Conservation (phyloP, 768 basidiomycete genomes). For the Mycena capillaripes region DNA sequence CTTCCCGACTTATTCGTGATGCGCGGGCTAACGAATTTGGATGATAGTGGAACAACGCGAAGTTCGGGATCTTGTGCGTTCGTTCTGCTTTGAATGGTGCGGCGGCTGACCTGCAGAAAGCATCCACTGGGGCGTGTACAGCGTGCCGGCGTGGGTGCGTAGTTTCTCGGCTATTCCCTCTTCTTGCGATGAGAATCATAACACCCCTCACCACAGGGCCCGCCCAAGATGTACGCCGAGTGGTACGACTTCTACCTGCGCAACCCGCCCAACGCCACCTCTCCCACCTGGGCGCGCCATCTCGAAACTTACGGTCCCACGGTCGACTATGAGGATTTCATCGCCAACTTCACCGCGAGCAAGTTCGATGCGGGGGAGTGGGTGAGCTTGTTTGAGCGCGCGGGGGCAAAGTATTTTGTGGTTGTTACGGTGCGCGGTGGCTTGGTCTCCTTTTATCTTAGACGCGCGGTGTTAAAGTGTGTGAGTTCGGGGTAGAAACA, state of each 20-base stretch:
- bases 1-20: not conserved
- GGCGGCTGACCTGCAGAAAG: constrained; percentile 30
- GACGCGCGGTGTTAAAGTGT: no score
- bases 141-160: constrained; percentile 60
- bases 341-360: constrained; percentile 64
- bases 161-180: not conserved
- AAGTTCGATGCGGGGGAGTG: constrained; percentile 68
- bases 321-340: constrained; percentile 71
- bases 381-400: constrained; percentile 65
- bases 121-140: constrained; percentile 66
- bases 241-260: constrained; percentile 66
- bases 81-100: constrained; percentile 3
- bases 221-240: constrained; percentile 60
- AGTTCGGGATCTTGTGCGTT: constrained; percentile 69
- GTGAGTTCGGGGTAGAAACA: constrained; percentile 59
- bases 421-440: constrained; percentile 58
- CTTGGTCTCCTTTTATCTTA: not conserved
- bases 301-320: constrained; percentile 60
- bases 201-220: constrained; percentile 47
- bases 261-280: constrained; percentile 48
- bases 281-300: constrained; percentile 64
- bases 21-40: not conserved
- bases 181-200: not conserved
- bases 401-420: constrained; percentile 76
- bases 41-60: constrained; percentile 62